Base-by-base conservation (phyloP, 768 basidiomycete species). In the Amanita fuliginea region DNA sequence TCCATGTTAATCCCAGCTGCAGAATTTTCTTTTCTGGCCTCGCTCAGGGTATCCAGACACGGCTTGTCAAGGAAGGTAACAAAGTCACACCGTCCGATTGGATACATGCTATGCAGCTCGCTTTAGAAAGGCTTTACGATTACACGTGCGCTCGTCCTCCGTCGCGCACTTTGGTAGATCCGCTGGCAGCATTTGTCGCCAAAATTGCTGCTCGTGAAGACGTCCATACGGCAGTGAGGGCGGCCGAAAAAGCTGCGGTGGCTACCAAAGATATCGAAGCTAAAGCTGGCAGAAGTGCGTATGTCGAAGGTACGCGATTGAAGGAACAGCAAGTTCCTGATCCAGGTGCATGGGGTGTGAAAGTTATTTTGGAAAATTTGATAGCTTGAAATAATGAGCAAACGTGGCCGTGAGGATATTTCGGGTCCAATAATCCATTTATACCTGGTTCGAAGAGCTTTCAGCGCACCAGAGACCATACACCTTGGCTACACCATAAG, bases 1-100 rank as follows among this genome's bases (percentile, higher is more conserved):
- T 24, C 9, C 32, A 26, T 28, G 46, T 22, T 55, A 16, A 35
- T 7, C 41, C 28, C 9, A 13, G 24, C 30, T 47, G 1, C 59
- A 92, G 91, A 1, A 94, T 95, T 53, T 94, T 92, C 70, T 91
- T 93, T 70, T 89, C 90, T 9, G 86, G 79, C 3, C 76, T 95
- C 8, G 85, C 87, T 0, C 86, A 88, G 64, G 78, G 77, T 2
- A 68, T 93, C 16, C 73, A 77, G 44, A 63, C 64, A 6, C 60
- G 68, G 42, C 32, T 60, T n/a, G 55, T 57, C 1, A 53, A 60
- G 1, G 57, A 62, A 6, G 54, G 61, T 6, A 62, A 58, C 28
- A 61, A 65, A 13, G 66, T 75, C n/a, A 76, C 77, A 1, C 62
- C 66, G 3, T 66, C 73, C 26, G 67, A 74, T 8, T 94, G 89